These are phyloP conservation scores for Gelatoporia subvermispora DNA, from an alignment of 768 basidiomycete genomes.

Conservation along the genomic window DNA sequence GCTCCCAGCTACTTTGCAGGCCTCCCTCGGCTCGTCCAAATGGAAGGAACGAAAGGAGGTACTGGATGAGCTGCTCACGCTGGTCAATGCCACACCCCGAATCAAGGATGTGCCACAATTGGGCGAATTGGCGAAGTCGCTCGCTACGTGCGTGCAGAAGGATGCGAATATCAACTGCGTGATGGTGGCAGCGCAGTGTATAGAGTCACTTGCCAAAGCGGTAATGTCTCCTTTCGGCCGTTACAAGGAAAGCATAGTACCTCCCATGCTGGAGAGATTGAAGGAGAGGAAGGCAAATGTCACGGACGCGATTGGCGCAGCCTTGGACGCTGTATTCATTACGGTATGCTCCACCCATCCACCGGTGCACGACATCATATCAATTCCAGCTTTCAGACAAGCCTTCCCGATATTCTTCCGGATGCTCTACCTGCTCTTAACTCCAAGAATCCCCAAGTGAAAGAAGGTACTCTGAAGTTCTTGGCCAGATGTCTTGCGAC, in stretches of 20 bases:
- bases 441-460: conserved; percentile 95
- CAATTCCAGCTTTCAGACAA: conserved; percentile 44
- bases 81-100: conserved; percentile 64
- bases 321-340: conserved; percentile 83
- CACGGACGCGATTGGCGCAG: conserved; percentile 81
- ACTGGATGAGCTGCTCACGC: conserved; percentile 72
- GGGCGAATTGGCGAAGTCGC: conserved; percentile 65
- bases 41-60: conserved; percentile 98
- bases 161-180: conserved; percentile 98
- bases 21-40: conserved; percentile 80
- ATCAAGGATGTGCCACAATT: conserved; percentile 81
- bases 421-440: conserved; percentile 74
- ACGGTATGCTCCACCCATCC: conserved; percentile 51
- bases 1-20: conserved; percentile 70
- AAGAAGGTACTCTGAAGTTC: conserved; percentile 88
- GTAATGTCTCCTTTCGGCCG: conserved; percentile 70
- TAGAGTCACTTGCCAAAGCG: conserved; percentile 84
- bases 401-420: conserved; percentile 74
- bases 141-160: conserved; percentile 75
- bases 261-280: conserved; percentile 78
- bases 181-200: conserved; percentile 75
- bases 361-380: conserved; percentile 8
- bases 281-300: conserved; percentile 94
- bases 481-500: conserved; percentile 71
- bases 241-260: conserved; percentile 67